A percentile compares a stretch with the other conserved stretches of the same genome.
phyloP scores from a whole-genome alignment of 768 basidiomycete species.

The Lactarius trivialis region DNA sequence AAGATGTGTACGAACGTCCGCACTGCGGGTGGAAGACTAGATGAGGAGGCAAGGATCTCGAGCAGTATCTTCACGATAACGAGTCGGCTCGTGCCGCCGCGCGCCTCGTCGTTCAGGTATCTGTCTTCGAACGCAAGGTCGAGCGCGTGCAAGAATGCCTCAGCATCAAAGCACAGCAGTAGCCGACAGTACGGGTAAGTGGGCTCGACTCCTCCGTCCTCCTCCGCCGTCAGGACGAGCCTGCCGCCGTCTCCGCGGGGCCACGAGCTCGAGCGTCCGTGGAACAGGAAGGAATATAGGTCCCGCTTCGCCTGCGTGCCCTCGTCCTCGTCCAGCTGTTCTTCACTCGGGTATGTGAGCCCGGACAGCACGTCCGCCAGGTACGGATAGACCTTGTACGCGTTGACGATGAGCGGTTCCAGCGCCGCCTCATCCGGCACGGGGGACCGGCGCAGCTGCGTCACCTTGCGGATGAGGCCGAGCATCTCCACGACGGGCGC shows the following conservation, averaged over 20 bases:
- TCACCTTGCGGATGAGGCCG: conserved; percentile 63
- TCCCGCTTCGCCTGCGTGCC: conserved; percentile 61
- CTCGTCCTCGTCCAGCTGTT: conserved; percentile 58
- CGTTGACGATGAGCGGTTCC: conserved; percentile 59
- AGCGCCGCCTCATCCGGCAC: conserved; percentile 35
- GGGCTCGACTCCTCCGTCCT: conserved; percentile 69
- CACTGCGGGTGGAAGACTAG: conserved; percentile 53
- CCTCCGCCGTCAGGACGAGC: conserved; percentile 68
- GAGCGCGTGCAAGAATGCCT: conserved; percentile 87
- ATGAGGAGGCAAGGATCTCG: conserved; percentile 49
- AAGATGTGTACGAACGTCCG: conserved; percentile 90
- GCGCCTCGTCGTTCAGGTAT: conserved; percentile 71
- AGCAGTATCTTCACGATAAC: conserved; percentile 78
- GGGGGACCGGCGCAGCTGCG: conserved; percentile 40
- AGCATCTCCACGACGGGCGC: conserved; percentile 84
- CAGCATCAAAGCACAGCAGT: conserved; percentile 82
- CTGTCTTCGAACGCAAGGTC: conserved; percentile 94
- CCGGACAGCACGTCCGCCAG: conserved; percentile 76
- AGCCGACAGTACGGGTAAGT: conserved; percentile 87
- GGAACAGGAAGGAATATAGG: conserved; percentile 81
- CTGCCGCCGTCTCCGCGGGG: conserved; percentile 64
- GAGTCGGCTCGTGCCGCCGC: conserved; percentile 61
- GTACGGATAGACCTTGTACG: conserved; percentile 91
- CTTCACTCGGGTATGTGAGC: conserved; percentile 79
- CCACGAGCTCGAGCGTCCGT: conserved; percentile 73